Evolutionary conservation across 805 yeast genomes (phyloP).

Genomic region (Yamadazyma kitorensis): DNA sequence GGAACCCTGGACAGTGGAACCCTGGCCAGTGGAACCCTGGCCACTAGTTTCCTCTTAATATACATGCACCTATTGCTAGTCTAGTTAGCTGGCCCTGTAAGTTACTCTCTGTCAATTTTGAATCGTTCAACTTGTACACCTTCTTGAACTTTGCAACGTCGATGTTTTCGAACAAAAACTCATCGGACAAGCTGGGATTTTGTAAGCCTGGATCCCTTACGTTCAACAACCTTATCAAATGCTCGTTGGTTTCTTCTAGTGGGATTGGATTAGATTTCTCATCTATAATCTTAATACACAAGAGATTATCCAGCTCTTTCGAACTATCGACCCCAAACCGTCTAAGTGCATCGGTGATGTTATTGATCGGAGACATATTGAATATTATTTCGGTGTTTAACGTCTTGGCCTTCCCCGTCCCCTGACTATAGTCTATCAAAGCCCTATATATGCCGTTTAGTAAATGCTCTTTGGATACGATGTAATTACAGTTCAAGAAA

Average conservation of each 20-base stretch:
- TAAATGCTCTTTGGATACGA: conserved; percentile 62
- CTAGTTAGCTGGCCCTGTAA: conserved; percentile 32
- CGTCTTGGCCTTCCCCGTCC: conserved; percentile 56
- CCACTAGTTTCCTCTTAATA: conserved; percentile 42
- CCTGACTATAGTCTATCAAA: conserved; percentile 47
- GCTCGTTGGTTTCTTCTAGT: conserved; percentile 31
- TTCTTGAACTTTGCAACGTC: conserved; percentile 33
- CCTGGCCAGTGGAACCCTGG: not conserved
- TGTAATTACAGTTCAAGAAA: conserved; percentile 57
- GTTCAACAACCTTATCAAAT: conserved; percentile 22
- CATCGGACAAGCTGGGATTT: conserved; percentile 22
- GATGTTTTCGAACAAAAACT: conserved; percentile 15
- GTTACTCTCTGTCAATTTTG: conserved; percentile 11
- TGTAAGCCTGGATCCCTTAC: conserved; percentile 6
- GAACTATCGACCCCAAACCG: conserved; percentile 65
- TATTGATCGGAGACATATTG: conserved; percentile 66
- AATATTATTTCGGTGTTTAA: conserved; percentile 71
- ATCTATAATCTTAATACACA: conserved; percentile 49
- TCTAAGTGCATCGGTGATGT: conserved; percentile 67
- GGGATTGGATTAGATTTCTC: conserved; percentile 14
- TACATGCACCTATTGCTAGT: conserved; percentile 46
- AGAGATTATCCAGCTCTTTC: conserved; percentile 31
- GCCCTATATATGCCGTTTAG: conserved; percentile 60
- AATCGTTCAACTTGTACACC: conserved; percentile 35
- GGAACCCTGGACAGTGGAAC: not conserved